Conservation (phyloP, 2,329 filamentous ascomycete species). For the Verticillium tricorpus region DNA sequence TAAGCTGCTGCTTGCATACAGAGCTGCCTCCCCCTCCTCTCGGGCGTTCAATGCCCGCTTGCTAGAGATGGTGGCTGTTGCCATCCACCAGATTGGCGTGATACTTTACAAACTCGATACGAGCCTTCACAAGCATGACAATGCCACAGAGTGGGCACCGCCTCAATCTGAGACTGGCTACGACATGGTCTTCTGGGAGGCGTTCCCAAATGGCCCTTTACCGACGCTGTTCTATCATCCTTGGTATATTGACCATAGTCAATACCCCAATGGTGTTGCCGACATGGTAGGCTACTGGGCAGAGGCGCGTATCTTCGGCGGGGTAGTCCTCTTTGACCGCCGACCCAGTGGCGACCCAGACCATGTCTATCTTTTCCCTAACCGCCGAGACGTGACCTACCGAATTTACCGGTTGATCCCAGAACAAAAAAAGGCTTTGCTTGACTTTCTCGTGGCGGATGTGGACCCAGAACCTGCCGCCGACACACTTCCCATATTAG, state of each 20-base stretch:
- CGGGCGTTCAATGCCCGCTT: slow-evolving; percentile 20
- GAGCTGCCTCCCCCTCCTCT: slow-evolving; percentile 17
- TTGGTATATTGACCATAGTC: slow-evolving; percentile 18
- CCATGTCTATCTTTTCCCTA: slow-evolving; percentile 18
- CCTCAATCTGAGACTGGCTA: background rate
- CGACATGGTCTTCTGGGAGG: slow-evolving; percentile 3
- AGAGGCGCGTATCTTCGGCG: slow-evolving; percentile 21
- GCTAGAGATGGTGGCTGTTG: slow-evolving; percentile 20
- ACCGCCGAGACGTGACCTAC: slow-evolving; percentile 12
- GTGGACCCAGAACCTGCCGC: background rate
- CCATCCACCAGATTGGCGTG: no score
- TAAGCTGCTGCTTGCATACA: slow-evolving; percentile 19
- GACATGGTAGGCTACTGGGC: slow-evolving; percentile 21
- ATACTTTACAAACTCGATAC: no score
- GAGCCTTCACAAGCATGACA: slow-evolving; percentile 15
- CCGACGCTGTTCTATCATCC: slow-evolving; percentile 21
- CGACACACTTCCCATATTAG: background rate
- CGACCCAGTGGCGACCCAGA: background rate
- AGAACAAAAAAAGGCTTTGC: slow-evolving; percentile 15
- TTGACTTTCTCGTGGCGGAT: slow-evolving; percentile 13
- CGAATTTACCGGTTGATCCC: slow-evolving; percentile 18
- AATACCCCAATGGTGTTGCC: slow-evolving; percentile 17
- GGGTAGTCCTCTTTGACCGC: slow-evolving; percentile 23
- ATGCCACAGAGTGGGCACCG: slow-evolving; percentile 16
- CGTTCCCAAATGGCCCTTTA: background rate